Base-by-base conservation (phyloP, 1,284 basidiomycete species). In the Cystobasidium slooffiae region DNA sequence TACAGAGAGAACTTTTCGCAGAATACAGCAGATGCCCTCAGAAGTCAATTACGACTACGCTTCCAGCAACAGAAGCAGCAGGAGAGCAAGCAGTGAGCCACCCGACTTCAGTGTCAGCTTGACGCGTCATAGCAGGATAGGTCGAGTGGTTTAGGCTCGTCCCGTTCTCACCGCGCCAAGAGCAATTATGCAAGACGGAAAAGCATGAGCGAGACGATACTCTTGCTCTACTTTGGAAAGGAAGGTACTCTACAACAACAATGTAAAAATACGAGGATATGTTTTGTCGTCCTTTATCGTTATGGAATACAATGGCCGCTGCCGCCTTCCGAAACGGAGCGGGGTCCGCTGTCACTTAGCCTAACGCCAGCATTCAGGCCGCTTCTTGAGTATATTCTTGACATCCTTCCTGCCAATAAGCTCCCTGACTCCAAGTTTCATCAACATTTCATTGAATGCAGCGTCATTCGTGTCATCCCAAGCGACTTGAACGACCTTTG, bases 291-390 rank as follows among this genome's bases (percentile, higher is more conserved):
- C 31, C 55, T 22, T 31, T 16, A 18, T 58, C 24, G 14, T 22
- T 18, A 7, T 6, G 3, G 20, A n/a, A 56, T 56, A n/a, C 4
- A 56, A 56, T 20, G 14, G 18, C 24, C 31, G 55, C 47, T 3
- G 7, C 3, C 1, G 18, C 14, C 16, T 56, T 18, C 7, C 1
- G 12, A 37, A 4, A 4, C 12, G 12, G 12, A 14, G 20, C 46
- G 3, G 18, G 1, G 46, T 64, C 18, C 5, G 18, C 22, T n/a
- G 6, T 56, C 18, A 16, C 2, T 49, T 20, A 8, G 10, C 10
- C 31, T 43, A 69, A 41, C 77, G 55, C 79, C 79, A 80, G 58
- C 79, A 79, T 61, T 80, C 79, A 3, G 77, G 78, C 49, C 79
- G 10, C 43, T 76, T 76, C 56, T 77, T 68, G 66, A 80, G 47